These are phyloP conservation scores for Penicillium subrubescens DNA, from an alignment of 495 filamentous ascomycete species.

Conservation along the genomic window DNA sequence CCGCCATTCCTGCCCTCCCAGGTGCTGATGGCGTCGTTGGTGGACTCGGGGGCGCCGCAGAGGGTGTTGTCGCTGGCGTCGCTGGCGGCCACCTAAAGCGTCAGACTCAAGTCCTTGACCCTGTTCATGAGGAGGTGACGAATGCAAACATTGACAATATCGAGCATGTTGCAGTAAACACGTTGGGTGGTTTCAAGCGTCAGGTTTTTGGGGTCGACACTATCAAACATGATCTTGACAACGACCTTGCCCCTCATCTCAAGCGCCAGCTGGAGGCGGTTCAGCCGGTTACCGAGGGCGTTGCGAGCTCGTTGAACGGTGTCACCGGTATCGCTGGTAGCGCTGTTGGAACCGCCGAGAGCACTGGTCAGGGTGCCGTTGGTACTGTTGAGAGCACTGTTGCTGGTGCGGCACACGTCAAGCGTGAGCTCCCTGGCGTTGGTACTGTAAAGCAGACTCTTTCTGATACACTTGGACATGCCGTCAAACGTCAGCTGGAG, in stretches of 20 bases:
- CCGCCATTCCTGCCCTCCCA: conserved; percentile 18
- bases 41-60: conserved; percentile 4
- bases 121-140: too few species aligned
- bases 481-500: conserved; percentile 8
- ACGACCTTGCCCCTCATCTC: background rate
- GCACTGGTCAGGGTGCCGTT: conserved; percentile 13
- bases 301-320: conserved; percentile 10
- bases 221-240: too few species aligned
- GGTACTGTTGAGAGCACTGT: conserved; percentile 15
- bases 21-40: conserved; percentile 8
- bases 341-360: conserved; percentile 19
- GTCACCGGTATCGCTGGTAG: conserved; percentile 16
- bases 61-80: background rate
- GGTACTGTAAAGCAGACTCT: too few species aligned
- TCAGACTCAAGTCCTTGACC: too few species aligned
- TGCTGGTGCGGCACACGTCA: background rate
- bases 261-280: conserved; percentile 9
- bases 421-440: background rate
- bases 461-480: too few species aligned
- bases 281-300: conserved; percentile 7
- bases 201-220: too few species aligned
- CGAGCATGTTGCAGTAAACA: too few species aligned
- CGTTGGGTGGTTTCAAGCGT: too few species aligned
- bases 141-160: too few species aligned
- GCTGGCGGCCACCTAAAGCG: background rate